Percentiles rank a stretch among this genome's conserved stretches.
Conservation (phyloP, 108 stramenopile species). For the Stephanodiscus triporus region DNA sequence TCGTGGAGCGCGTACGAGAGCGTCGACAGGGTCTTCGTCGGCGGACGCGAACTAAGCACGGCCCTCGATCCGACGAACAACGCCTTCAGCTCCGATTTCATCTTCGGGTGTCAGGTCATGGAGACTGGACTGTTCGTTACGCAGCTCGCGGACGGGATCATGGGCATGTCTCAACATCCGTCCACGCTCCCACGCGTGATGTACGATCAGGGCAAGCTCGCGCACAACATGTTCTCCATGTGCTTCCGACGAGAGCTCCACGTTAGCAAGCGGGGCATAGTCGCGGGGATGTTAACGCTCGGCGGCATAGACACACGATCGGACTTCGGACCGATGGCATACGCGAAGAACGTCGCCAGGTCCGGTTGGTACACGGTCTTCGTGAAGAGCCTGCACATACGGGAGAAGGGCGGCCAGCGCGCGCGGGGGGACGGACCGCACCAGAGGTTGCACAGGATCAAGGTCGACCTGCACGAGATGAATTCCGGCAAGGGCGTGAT, state of each 20-base stretch:
- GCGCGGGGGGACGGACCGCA: constrained; percentile 22
- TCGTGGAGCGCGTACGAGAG: constrained; percentile 71
- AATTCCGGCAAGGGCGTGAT: constrained; percentile 91
- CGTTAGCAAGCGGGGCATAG: constrained; percentile 47
- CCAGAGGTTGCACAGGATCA: constrained; percentile 17
- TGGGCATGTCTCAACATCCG: constrained; percentile 81
- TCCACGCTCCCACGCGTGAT: constrained; percentile 52
- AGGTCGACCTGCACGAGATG: constrained; percentile 38
- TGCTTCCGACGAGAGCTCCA: constrained; percentile 60
- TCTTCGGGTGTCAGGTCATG: constrained; percentile 93
- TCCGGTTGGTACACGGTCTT: constrained; percentile 66
- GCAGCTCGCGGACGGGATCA: constrained; percentile 95
- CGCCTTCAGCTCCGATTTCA: constrained; percentile 58
- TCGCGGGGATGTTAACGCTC: constrained; percentile 54
- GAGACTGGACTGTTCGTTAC: constrained; percentile 90
- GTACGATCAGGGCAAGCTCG: constrained; percentile 57
- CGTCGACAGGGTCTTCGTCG: constrained; percentile 76
- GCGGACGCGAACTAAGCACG: constrained; percentile 20
- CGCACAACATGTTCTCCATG: constrained; percentile 66
- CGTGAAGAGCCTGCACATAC: constrained; percentile 59
- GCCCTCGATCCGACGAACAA: constrained; percentile 3
- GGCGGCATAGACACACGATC: constrained; percentile 38
- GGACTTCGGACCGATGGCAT: constrained; percentile 51
- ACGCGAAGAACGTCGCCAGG: constrained; percentile 49
- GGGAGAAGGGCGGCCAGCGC: constrained; percentile 50